Evolutionary conservation across 2,329 filamentous ascomycete genomes (phyloP), one percentile per base, ranked within the genome.

Genomic region (Pseudocercospora cruenta): DNA sequence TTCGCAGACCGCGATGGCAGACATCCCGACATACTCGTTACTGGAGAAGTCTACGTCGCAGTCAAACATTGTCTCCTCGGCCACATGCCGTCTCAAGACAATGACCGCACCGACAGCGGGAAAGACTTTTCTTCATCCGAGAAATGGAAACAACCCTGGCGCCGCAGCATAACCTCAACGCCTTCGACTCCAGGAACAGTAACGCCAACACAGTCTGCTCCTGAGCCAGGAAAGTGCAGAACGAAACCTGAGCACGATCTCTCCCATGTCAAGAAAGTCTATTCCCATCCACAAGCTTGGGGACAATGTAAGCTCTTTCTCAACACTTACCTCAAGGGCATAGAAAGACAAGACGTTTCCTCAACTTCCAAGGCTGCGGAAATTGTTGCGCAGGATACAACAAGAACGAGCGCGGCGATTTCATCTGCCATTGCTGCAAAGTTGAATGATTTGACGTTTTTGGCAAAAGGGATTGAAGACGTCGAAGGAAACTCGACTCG

Each of bases 211-310:
- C 62, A 67, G 26, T 77, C 76, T 19, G 78, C 80, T 53, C 85
- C 84, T 2, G 76, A 74, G 51, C 83, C 82, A 16, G 72, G 73
- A n/a, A 80, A 79, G 71, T 21, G 83, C 26, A 79, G 79, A 68
- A 78, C 82, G 45, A 79, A 79, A 69, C 87, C 88, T 2, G 16
- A 19, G 7, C 53, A 67, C 60, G 80, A 82, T 69, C 79, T 94
- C 68, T 79, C 81, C 63, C 84, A 90, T 72, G 85, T 98, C 74
- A 86, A 85, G 72, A 90, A 90, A 74, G 80, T 99, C 47, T 96
- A 97, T 82, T 95, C 92, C 24, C 95, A 99, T 79, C 94, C 94
- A 9, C 95, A 99, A 80, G 95, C 93, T 28, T 97, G 95, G 84
- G 93, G 93, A 26, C 95, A 99, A 81, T 97, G 94, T 79, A 88